Percentiles rank a stretch among this genome's conserved stretches.
phyloP scores from a whole-genome alignment of 768 basidiomycete genomes.

The Astraeus odoratus region DNA sequence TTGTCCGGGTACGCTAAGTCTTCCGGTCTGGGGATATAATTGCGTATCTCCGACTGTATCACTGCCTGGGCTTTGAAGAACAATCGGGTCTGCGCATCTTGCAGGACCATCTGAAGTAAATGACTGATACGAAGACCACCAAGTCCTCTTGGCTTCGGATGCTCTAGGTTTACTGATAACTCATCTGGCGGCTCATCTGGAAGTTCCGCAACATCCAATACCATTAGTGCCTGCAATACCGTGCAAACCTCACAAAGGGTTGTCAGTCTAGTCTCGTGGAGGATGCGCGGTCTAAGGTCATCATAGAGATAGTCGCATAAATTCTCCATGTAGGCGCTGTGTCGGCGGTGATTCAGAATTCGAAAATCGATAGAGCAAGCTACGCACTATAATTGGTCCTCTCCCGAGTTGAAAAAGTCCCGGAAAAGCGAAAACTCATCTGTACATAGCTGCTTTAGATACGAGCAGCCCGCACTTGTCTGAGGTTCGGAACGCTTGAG shows the following conservation, averaged over 20 bases:
- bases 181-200: constrained; percentile 23
- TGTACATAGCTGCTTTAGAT: constrained; percentile 84
- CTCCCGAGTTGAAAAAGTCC: constrained; percentile 83
- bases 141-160: constrained; percentile 34
- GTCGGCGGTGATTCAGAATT: constrained; percentile 8
- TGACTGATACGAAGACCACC: constrained; percentile 70
- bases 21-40: constrained; percentile 68
- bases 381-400: constrained; percentile 62
- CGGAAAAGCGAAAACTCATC: constrained; percentile 86
- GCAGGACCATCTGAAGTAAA: constrained; percentile 82
- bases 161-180: constrained; percentile 36
- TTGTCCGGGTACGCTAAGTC: constrained; percentile 87
- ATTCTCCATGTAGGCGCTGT: constrained; percentile 83
- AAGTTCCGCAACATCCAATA: constrained; percentile 62
- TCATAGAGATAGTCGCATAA: constrained; percentile 95
- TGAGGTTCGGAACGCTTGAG: constrained; percentile 23
- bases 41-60: constrained; percentile 81
- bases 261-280: constrained; percentile 85
- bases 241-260: constrained; percentile 94
- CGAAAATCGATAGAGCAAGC: not conserved
- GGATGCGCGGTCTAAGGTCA: constrained; percentile 89
- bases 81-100: constrained; percentile 92
- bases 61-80: constrained; percentile 96
- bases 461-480: constrained; percentile 90
- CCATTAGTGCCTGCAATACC: constrained; percentile 93